phyloP scores from a whole-genome alignment of 1,284 basidiomycete species.

The Stereum hirsutum region DNA sequence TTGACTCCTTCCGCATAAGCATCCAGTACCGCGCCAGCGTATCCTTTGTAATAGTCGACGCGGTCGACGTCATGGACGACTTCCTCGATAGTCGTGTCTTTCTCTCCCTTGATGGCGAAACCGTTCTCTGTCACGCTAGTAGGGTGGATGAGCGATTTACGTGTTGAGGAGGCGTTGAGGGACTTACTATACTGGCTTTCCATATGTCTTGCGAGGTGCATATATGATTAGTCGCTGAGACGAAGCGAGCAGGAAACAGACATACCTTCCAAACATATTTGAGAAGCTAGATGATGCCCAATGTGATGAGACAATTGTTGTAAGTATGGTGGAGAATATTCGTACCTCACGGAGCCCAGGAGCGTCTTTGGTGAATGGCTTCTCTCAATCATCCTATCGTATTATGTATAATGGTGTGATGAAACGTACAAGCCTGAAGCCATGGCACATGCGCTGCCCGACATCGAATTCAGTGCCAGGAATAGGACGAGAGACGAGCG shows the following conservation, averaged over 20 bases:
- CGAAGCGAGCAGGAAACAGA: not conserved
- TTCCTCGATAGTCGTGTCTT: slow-evolving; percentile 28
- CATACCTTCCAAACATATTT: slow-evolving; percentile 28
- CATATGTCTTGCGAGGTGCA: slow-evolving; percentile 23
- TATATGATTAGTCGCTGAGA: not conserved
- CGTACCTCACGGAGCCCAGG: slow-evolving; percentile 12
- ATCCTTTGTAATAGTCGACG: slow-evolving; percentile 51
- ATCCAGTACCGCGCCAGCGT: slow-evolving; percentile 41
- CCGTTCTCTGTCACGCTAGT: slow-evolving; percentile 53
- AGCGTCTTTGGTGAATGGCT: slow-evolving; percentile 6
- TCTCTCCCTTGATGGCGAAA: slow-evolving; percentile 53
- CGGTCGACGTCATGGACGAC: slow-evolving; percentile 50
- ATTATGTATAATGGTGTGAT: not conserved
- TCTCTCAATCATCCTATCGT: not conserved
- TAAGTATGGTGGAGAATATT: not conserved
- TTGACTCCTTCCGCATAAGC: slow-evolving; percentile 52
- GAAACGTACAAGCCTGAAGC: slow-evolving; percentile 3
- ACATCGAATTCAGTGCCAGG: not conserved
- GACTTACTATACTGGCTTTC: slow-evolving; percentile 27
- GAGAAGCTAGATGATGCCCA: slow-evolving; percentile 16
- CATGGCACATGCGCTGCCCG: slow-evolving; percentile 2
- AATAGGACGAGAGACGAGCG: not conserved
- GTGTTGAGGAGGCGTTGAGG: not conserved
- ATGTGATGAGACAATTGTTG: not conserved
- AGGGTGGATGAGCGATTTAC: not conserved